Conservation (phyloP, 257 asterid genomes). For the Solanum infundibuliforme region DNA sequence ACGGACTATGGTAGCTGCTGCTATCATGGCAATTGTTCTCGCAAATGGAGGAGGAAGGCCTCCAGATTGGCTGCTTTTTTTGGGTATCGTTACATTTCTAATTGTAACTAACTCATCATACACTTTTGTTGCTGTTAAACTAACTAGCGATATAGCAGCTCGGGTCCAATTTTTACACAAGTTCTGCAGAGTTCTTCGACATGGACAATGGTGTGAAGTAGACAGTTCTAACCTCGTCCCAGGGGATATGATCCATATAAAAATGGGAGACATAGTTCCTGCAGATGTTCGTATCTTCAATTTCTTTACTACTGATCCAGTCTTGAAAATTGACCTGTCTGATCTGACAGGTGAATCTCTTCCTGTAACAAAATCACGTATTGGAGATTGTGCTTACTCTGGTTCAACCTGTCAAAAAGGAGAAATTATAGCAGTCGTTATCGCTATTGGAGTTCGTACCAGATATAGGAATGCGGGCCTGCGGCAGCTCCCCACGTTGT, state of each 20-base stretch:
- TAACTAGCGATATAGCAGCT: conserved; percentile 78
- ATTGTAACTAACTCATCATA: conserved; percentile 57
- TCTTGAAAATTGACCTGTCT: conserved; percentile 83
- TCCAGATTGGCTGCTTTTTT: conserved; percentile 90
- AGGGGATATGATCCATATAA: conserved; percentile 68
- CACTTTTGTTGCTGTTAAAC: conserved; percentile 79
- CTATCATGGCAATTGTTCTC: conserved; percentile 91
- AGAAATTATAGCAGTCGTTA: conserved; percentile 58
- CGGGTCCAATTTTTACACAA: background rate
- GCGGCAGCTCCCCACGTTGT: conserved; percentile 75
- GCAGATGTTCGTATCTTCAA: conserved; percentile 89
- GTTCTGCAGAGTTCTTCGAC: conserved; percentile 50
- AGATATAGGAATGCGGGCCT: conserved; percentile 73
- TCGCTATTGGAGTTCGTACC: conserved; percentile 92
- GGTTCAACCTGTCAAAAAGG: conserved; percentile 96
- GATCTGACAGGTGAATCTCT: conserved; percentile 92
- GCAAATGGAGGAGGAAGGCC: conserved; percentile 98
- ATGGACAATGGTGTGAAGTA: conserved; percentile 75
- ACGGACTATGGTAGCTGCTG: conserved; percentile 96
- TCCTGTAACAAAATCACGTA: conserved; percentile 72
- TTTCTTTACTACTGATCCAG: conserved; percentile 40
- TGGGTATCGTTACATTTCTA: conserved; percentile 75
- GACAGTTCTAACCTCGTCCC: conserved; percentile 71
- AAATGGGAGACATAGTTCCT: conserved; percentile 80
- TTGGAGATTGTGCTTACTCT: conserved; percentile 84